phyloP scores from a whole-genome alignment of 805 yeast genomes.

The Saturnispora besseyi region DNA sequence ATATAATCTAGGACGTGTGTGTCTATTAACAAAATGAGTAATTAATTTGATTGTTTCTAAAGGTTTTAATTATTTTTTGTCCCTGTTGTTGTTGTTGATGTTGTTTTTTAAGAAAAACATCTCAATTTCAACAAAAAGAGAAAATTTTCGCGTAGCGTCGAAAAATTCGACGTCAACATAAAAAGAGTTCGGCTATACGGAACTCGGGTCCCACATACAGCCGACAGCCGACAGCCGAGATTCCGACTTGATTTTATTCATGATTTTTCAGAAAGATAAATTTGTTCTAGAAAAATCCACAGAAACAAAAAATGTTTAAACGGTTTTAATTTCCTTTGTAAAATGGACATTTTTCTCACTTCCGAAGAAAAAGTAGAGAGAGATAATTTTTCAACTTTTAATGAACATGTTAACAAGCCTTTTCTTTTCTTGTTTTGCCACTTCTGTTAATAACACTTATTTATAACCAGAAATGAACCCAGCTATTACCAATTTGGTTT shows the following conservation, averaged over 20 bases:
- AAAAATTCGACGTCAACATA: not conserved
- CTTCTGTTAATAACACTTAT: not conserved
- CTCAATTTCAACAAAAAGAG: too few species aligned
- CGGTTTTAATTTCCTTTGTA: too few species aligned
- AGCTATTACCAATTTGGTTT: constrained; percentile 71
- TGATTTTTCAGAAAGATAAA: not conserved
- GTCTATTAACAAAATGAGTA: too few species aligned
- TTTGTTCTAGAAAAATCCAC: too few species aligned
- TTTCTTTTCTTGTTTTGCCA: constrained; percentile 2
- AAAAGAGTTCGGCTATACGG: not conserved
- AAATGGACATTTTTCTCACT: too few species aligned
- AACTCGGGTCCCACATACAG: rapidly evolving
- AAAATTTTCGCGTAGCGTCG: not conserved
- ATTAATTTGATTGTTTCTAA: too few species aligned
- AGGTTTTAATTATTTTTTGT: not conserved
- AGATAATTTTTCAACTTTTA: too few species aligned
- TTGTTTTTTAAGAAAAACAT: too few species aligned
- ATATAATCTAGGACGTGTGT: too few species aligned
- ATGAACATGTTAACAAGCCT: not conserved
- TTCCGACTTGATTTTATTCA: not conserved
- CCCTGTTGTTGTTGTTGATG: not conserved
- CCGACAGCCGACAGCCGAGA: not conserved
- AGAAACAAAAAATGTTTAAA: too few species aligned
- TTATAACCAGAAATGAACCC: constrained; percentile 54
- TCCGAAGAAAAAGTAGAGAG: too few species aligned